A percentile compares a stretch with the other conserved stretches of the same genome.
These are phyloP conservation scores for Umbilicaria muhlenbergii DNA, from an alignment of 495 filamentous ascomycete species.

Conservation along the genomic window DNA sequence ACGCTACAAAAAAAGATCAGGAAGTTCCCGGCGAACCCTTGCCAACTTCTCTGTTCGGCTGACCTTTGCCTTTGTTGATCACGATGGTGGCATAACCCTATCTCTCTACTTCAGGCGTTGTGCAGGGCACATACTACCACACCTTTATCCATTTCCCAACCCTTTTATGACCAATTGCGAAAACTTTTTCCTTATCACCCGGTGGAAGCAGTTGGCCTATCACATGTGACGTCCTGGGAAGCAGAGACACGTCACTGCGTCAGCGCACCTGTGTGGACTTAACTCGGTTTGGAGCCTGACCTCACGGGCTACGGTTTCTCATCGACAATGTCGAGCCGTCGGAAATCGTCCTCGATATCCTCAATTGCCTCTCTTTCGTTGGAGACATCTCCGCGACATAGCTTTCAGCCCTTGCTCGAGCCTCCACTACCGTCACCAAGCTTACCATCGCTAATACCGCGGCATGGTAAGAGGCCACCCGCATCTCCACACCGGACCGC, in stretches of 20 bases:
- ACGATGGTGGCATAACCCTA: too few species aligned
- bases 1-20: too few species aligned
- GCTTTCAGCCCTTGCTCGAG: constrained; percentile 43
- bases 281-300: background rate
- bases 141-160: too few species aligned
- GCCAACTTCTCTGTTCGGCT: too few species aligned
- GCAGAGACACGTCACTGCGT: background rate
- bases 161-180: too few species aligned
- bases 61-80: too few species aligned
- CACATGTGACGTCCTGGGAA: background rate
- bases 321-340: constrained; percentile 16
- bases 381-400: constrained; percentile 40
- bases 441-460: constrained; percentile 46
- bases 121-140: too few species aligned
- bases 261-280: background rate
- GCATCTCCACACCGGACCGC: constrained; percentile 29
- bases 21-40: too few species aligned
- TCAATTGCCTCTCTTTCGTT: constrained; percentile 10
- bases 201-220: constrained; percentile 5
- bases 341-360: too few species aligned
- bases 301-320: background rate
- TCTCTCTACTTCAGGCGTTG: too few species aligned
- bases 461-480: constrained; percentile 34
- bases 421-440: constrained; percentile 48
- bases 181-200: background rate